A percentile compares a stretch with the other conserved stretches of the same genome.
Evolutionary conservation across 441 rosid species (phyloP).

Genomic region (Syzygium syzygioides): DNA sequence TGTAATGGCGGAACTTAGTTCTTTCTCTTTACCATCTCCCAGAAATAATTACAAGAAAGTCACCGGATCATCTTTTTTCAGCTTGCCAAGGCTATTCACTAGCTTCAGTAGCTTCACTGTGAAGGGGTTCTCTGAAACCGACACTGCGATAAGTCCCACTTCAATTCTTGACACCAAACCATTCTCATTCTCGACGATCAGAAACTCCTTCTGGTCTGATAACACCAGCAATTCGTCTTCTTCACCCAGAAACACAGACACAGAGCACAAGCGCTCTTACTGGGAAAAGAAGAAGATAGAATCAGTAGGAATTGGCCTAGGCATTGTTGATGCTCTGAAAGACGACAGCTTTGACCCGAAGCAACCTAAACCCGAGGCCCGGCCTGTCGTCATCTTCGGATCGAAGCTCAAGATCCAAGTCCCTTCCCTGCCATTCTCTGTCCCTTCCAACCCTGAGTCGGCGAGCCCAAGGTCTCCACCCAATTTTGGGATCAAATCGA

Average conservation of each 20-base stretch:
- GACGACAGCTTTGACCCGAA: neutral
- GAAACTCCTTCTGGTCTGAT: conserved; percentile 6
- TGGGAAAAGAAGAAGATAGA: neutral
- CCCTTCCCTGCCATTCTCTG: conserved; percentile 1
- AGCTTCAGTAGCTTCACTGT: neutral
- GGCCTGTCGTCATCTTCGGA: neutral
- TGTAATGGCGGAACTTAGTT: neutral
- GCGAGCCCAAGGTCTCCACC: neutral
- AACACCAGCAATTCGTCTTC: neutral
- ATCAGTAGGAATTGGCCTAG: neutral
- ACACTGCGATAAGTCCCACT: neutral
- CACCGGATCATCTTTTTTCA: conserved; percentile 1
- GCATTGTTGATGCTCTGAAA: conserved; percentile 6
- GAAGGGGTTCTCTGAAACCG: neutral
- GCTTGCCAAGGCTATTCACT: conserved; percentile 8
- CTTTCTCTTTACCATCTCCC: neutral
- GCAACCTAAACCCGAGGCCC: neutral
- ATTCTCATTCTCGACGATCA: neutral
- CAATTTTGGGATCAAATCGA: neutral
- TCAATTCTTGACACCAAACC: conserved; percentile 9
- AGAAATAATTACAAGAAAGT: neutral
- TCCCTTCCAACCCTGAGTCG: neutral
- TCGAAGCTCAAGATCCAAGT: conserved; percentile 8
- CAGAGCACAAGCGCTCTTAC: neutral
- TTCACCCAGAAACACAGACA: neutral